phyloP scores from a whole-genome alignment of 192 early-diverging fungal species.

The Backusella macrospora region DNA sequence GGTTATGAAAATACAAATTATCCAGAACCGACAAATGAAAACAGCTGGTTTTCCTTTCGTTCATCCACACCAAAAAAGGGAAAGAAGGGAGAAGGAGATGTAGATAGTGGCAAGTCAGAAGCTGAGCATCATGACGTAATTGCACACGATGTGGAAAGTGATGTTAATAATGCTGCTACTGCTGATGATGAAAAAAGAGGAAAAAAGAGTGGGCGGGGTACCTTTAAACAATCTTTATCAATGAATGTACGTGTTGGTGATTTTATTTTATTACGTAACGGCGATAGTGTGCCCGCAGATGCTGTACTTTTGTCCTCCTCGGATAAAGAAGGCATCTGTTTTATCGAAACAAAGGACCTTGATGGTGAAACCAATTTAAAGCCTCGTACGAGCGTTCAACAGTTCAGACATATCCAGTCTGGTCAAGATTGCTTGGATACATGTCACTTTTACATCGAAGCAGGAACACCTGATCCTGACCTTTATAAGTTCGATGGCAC shows the following conservation, averaged over 20 bases:
- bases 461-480: conserved; percentile 78
- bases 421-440: conserved; percentile 71
- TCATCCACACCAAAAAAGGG: neutral
- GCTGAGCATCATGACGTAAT: conserved; percentile 7
- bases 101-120: neutral
- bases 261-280: conserved; percentile 80
- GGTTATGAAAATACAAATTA: conserved; percentile 55
- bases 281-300: conserved; percentile 86
- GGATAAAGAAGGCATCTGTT: conserved; percentile 76
- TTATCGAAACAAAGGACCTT: conserved; percentile 92
- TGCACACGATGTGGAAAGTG: neutral
- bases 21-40: conserved; percentile 12
- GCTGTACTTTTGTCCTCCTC: conserved; percentile 79
- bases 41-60: neutral
- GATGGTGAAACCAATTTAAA: conserved; percentile 98
- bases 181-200: neutral
- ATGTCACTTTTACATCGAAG: conserved; percentile 63
- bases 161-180: neutral
- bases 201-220: conserved; percentile 13
- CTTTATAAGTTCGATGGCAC: conserved; percentile 79
- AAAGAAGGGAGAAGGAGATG: conserved; percentile 2
- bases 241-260: conserved; percentile 82
- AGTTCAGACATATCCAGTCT: conserved; percentile 66
- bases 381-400: conserved; percentile 66
- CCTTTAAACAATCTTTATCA: conserved; percentile 20